Evolutionary conservation across 352 stramenopile genomes (phyloP).

Genomic region (Globisporangium spiculum): DNA sequence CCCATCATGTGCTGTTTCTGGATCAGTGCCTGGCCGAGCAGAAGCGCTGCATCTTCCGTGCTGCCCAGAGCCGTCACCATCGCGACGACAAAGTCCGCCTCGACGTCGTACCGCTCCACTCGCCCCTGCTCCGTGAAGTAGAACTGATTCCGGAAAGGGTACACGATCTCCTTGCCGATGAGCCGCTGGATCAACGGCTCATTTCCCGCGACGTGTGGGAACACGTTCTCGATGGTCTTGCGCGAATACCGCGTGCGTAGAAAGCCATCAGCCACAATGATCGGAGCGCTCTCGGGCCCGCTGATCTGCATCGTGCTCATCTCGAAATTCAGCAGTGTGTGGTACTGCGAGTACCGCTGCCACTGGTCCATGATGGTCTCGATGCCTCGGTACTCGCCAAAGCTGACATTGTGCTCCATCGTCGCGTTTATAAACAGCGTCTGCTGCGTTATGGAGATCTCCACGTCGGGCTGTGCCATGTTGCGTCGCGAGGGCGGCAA

Average conservation of each 20-base stretch:
- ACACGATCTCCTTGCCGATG: slow-evolving; percentile 36
- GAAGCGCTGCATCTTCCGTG: slow-evolving; percentile 29
- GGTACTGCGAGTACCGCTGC: slow-evolving; percentile 18
- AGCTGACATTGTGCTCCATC: slow-evolving; percentile 15
- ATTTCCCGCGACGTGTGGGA: slow-evolving; percentile 32
- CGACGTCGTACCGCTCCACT: slow-evolving; percentile 27
- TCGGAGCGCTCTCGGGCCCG: slow-evolving; percentile 18
- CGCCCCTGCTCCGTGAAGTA: slow-evolving; percentile 31
- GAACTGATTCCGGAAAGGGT: slow-evolving; percentile 37
- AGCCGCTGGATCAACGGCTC: slow-evolving; percentile 40
- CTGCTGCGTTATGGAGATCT: slow-evolving; percentile 8
- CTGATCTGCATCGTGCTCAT: slow-evolving; percentile 13
- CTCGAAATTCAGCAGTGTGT: slow-evolving; percentile 14
- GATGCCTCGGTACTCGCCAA: slow-evolving; percentile 17
- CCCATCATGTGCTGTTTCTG: slow-evolving; percentile 20
- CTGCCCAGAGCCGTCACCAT: slow-evolving; percentile 35
- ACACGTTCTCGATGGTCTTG: slow-evolving; percentile 42
- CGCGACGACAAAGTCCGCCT: slow-evolving; percentile 32
- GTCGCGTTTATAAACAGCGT: slow-evolving; percentile 11
- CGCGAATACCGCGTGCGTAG: slow-evolving; percentile 43
- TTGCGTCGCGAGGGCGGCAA: slow-evolving; percentile 1
- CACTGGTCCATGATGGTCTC: slow-evolving; percentile 20
- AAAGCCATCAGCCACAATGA: slow-evolving; percentile 24
- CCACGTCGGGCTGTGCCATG: neutral
- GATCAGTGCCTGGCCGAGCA: slow-evolving; percentile 36